These are phyloP conservation scores for Vitis rupestris DNA, from an alignment of 164 flowering plant species.

Conservation along the genomic window DNA sequence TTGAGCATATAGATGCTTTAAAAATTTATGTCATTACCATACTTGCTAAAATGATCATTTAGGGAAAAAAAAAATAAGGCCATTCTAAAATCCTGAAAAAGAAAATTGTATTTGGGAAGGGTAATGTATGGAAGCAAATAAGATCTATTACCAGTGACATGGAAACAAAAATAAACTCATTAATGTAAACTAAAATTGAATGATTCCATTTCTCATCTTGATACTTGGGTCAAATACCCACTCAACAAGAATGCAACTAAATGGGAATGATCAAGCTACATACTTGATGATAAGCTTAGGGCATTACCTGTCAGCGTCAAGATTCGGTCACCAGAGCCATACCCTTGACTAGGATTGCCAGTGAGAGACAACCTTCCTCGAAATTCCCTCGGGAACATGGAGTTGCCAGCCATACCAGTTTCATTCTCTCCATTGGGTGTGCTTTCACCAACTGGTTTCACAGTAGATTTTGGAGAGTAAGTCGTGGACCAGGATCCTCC, in stretches of 20 bases:
- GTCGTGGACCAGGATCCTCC: conserved; percentile 96
- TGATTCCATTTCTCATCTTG: neutral
- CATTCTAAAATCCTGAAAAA: too few species aligned
- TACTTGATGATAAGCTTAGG: conserved; percentile 6
- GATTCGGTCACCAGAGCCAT: conserved; percentile 35
- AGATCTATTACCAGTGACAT: too few species aligned
- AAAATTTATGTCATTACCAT: too few species aligned
- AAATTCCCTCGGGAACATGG: conserved; percentile 31
- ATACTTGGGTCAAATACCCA: neutral
- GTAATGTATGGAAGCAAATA: too few species aligned
- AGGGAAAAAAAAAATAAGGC: too few species aligned
- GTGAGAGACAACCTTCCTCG: conserved; percentile 34
- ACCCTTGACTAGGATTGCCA: conserved; percentile 36
- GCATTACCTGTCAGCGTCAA: conserved; percentile 25
- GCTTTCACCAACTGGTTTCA: conserved; percentile 30
- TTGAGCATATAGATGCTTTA: neutral
- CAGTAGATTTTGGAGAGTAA: conserved; percentile 46
- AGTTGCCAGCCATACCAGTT: conserved; percentile 22
- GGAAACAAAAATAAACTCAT: too few species aligned
- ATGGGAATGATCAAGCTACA: neutral
- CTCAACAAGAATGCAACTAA: neutral
- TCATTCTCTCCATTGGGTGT: conserved; percentile 39
- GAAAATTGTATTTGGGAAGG: too few species aligned
- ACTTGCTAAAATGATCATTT: too few species aligned
- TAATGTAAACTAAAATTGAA: neutral